A percentile compares a stretch with the other conserved stretches of the same genome.
These are phyloP conservation scores for Bremia lactucae DNA, from an alignment of 352 stramenopile species.

Conservation along the genomic window DNA sequence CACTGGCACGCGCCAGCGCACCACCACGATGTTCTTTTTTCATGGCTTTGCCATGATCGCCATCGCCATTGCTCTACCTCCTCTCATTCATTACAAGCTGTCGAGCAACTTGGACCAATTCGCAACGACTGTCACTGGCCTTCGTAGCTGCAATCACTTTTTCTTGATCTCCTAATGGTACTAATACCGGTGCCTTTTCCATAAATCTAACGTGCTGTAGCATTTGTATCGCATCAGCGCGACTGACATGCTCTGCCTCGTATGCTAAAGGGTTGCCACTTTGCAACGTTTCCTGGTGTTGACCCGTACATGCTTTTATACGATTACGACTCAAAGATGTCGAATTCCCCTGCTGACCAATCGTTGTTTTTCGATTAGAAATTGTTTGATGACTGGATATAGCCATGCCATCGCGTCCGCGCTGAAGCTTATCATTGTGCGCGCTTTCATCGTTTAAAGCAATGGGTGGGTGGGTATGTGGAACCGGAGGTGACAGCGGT, in stretches of 20 bases:
- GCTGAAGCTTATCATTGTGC: conserved; percentile 16
- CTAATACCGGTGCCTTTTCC: conserved; percentile 1
- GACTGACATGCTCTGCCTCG: conserved; percentile 32
- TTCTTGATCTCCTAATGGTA: conserved; percentile 26
- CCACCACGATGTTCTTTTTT: conserved; percentile 4
- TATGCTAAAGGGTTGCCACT: conserved; percentile 11
- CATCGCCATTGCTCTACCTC: conserved; percentile 7
- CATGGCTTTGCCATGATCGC: conserved; percentile 1
- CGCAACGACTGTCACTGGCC: conserved; percentile 24
- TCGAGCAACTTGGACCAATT: conserved; percentile 11
- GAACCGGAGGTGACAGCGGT: conserved; percentile 29
- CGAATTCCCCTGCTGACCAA: conserved; percentile 33
- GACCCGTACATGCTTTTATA: conserved; percentile 23
- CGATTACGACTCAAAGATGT: conserved; percentile 42
- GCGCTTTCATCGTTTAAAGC: conserved; percentile 18
- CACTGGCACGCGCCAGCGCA: conserved; percentile 32
- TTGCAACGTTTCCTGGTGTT: conserved; percentile 5
- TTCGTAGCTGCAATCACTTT: conserved; percentile 39
- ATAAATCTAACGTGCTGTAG: conserved; percentile 10
- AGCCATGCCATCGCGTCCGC: conserved; percentile 8
- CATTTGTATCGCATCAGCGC: conserved; percentile 28
- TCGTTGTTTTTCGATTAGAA: conserved; percentile 3
- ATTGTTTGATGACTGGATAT: conserved; percentile 6
- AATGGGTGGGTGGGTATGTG: conserved; percentile 44
- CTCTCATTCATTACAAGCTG: conserved; percentile 1